A percentile compares a stretch with the other conserved stretches of the same genome.
phyloP scores from a whole-genome alignment of 352 stramenopile species.

The Globisporangium spiculum region DNA sequence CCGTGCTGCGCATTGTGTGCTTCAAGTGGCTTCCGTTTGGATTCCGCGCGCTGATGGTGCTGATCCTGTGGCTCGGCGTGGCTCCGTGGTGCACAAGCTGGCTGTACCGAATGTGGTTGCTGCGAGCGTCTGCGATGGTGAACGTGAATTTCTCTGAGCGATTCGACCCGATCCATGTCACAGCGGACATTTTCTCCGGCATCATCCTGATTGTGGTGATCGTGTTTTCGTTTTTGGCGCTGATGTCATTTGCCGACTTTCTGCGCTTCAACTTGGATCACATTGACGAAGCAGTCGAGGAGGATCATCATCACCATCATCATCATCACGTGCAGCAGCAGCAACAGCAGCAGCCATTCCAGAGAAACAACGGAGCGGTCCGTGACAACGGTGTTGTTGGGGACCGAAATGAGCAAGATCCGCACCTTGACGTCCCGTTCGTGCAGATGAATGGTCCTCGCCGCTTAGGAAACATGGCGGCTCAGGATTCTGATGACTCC shows the following conservation, averaged over 20 bases:
- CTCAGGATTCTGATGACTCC: constrained; percentile 42
- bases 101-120: constrained; percentile 94
- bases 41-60: constrained; percentile 70
- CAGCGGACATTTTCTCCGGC: constrained; percentile 87
- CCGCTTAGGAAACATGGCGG: constrained; percentile 37
- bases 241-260: constrained; percentile 95
- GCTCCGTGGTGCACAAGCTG: constrained; percentile 90
- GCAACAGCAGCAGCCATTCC: constrained; percentile 7
- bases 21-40: constrained; percentile 89
- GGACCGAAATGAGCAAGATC: constrained; percentile 23
- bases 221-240: constrained; percentile 92
- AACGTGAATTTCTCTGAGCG: constrained; percentile 83
- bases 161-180: constrained; percentile 62
- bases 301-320: constrained; percentile 28
- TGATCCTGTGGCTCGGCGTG: constrained; percentile 85
- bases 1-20: constrained; percentile 71
- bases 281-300: constrained; percentile 63
- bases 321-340: constrained; percentile 1
- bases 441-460: constrained; percentile 33
- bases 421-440: constrained; percentile 29
- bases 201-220: constrained; percentile 90
- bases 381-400: constrained; percentile 6
- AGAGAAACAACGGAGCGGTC: constrained; percentile 4
- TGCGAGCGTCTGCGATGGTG: constrained; percentile 81
- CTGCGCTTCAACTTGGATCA: constrained; percentile 90